These are phyloP conservation scores for Paramecium sexaurelia DNA, from an alignment of 73 alveolate genomes.

Conservation along the genomic window DNA sequence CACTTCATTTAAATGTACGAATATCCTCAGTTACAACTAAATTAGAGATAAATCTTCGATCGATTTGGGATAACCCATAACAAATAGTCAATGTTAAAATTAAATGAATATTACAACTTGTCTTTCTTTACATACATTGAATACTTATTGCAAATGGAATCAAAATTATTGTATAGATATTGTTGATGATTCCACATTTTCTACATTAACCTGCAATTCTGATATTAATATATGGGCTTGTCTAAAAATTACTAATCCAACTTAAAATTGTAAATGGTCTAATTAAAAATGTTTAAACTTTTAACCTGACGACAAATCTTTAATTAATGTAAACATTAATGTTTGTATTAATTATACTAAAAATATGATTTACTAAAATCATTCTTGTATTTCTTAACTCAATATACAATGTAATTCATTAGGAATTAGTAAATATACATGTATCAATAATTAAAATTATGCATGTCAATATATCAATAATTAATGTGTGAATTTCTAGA, in stretches of 20 bases:
- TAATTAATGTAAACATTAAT: neutral
- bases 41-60: neutral
- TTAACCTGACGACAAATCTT: neutral
- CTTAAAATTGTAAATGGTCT: neutral
- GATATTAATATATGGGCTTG: neutral
- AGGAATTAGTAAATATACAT: neutral
- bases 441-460: neutral
- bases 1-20: neutral
- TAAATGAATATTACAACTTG: neutral
- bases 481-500: neutral
- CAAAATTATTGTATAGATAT: neutral
- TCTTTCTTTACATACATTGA: neutral
- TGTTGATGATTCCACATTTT: neutral
- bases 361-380: neutral
- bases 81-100: neutral
- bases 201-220: neutral
- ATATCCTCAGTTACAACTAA: neutral
- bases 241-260: neutral
- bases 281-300: neutral
- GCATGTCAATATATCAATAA: neutral
- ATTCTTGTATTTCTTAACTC: neutral
- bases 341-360: neutral
- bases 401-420: neutral
- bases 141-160: neutral
- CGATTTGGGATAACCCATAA: neutral